Conservation (phyloP, 768 basidiomycete genomes). For the Podaxis sp. region DNA sequence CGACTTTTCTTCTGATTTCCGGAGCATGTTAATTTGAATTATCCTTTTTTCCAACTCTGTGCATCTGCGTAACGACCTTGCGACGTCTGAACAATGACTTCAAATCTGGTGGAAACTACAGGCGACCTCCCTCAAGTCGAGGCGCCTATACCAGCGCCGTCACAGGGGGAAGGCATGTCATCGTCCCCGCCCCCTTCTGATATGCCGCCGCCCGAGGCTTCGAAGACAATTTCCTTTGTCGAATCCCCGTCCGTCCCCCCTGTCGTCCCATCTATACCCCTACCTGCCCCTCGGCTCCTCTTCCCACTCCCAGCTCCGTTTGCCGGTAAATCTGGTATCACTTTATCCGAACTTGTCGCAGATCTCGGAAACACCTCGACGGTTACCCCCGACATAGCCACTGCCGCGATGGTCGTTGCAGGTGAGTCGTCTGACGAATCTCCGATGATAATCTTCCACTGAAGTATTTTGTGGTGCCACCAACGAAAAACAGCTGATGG, state of each 20-base stretch:
- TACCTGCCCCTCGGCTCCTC: conserved; percentile 1
- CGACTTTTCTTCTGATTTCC: conserved; percentile 15
- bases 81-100: conserved; percentile 12
- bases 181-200: background rate
- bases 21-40: conserved; percentile 33
- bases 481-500: conserved; percentile 51
- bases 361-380: conserved; percentile 32
- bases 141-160: conserved; percentile 4
- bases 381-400: conserved; percentile 49
- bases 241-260: background rate
- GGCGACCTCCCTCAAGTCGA: conserved; percentile 6
- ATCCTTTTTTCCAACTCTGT: conserved; percentile 20
- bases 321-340: conserved; percentile 22
- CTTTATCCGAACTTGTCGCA: conserved; percentile 43
- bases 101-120: background rate
- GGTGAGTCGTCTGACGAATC: conserved; percentile 38
- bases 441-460: background rate
- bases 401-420: conserved; percentile 59
- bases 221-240: background rate
- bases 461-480: background rate
- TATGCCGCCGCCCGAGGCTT: conserved; percentile 7
- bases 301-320: conserved; percentile 11
- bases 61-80: conserved; percentile 20
- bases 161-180: background rate
- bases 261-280: background rate